phyloP scores from a whole-genome alignment of 495 filamentous ascomycete species.

The Penicillium tannophilum region DNA sequence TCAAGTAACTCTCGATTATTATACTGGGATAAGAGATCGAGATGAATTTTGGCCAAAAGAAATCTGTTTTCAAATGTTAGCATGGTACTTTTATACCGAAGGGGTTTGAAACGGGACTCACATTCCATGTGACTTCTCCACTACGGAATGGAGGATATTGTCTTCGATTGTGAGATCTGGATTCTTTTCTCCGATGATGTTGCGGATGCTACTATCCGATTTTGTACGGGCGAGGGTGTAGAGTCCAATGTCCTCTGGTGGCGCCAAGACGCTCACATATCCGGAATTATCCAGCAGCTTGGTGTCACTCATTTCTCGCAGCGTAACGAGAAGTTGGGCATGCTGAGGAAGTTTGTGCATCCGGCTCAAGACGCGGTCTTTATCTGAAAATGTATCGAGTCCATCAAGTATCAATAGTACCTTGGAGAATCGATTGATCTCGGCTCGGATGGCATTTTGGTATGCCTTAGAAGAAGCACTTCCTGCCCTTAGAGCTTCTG shows the following conservation, averaged over 20 bases:
- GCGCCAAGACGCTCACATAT: constrained; percentile 13
- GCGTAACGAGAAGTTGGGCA: constrained; percentile 36
- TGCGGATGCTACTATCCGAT: constrained; percentile 12
- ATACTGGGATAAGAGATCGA: constrained; percentile 32
- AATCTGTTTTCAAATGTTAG: constrained; percentile 23
- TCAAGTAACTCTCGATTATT: constrained; percentile 26
- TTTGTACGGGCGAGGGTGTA: constrained; percentile 24
- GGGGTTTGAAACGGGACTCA: constrained; percentile 16
- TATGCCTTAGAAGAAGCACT: constrained; percentile 33
- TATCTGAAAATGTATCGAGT: constrained; percentile 31
- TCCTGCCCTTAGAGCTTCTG: constrained; percentile 22
- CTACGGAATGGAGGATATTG: constrained; percentile 20
- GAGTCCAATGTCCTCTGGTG: constrained; percentile 22
- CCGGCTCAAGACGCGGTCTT: constrained; percentile 33
- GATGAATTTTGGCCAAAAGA: constrained; percentile 31
- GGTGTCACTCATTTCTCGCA: constrained; percentile 24
- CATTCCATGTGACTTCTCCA: constrained; percentile 32
- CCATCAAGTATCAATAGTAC: constrained; percentile 39
- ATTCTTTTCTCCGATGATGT: background rate
- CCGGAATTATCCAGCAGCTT: background rate
- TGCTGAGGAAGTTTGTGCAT: constrained; percentile 41
- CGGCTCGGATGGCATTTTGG: constrained; percentile 39
- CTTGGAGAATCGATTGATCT: constrained; percentile 36
- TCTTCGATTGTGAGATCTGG: constrained; percentile 17
- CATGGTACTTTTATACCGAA: background rate